phyloP scores from a whole-genome alignment of 768 basidiomycete genomes.

The Lentinula boryana region DNA sequence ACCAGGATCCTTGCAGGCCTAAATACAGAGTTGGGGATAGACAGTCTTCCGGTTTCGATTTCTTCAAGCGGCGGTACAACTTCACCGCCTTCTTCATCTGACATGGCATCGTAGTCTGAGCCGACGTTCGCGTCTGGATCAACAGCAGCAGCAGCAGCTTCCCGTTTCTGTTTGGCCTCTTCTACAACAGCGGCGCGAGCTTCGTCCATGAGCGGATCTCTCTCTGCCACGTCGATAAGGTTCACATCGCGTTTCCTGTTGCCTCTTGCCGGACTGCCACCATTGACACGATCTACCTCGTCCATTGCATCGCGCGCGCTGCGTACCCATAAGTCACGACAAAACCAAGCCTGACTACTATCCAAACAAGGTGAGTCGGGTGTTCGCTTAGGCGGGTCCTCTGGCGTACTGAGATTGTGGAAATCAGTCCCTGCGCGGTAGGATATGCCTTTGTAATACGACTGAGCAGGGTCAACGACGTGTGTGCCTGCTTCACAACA shows the following conservation, averaged over 20 bases:
- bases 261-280: constrained; percentile 20
- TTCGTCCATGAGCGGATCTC: constrained; percentile 26
- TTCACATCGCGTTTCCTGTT: constrained; percentile 7
- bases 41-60: constrained; percentile 31
- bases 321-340: constrained; percentile 92
- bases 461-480: constrained; percentile 91
- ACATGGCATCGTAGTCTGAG: constrained; percentile 86
- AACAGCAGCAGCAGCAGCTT: constrained; percentile 17
- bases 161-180: constrained; percentile 16
- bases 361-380: constrained; percentile 89
- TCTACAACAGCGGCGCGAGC: constrained; percentile 23
- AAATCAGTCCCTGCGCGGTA: constrained; percentile 82
- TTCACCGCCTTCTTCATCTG: constrained; percentile 50
- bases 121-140: constrained; percentile 81
- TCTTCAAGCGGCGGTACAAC: constrained; percentile 26
- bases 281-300: constrained; percentile 42
- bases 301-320: constrained; percentile 74
- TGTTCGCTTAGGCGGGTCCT: constrained; percentile 51
- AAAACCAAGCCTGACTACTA: constrained; percentile 97
- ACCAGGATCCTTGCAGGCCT: constrained; percentile 87
- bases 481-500: constrained; percentile 99
- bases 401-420: constrained; percentile 68
- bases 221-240: constrained; percentile 29
- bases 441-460: constrained; percentile 85
- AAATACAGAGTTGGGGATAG: constrained; percentile 86